Evolutionary conservation across 2,329 filamentous ascomycete species (phyloP).

Genomic region (Uncinocarpus reesii): DNA sequence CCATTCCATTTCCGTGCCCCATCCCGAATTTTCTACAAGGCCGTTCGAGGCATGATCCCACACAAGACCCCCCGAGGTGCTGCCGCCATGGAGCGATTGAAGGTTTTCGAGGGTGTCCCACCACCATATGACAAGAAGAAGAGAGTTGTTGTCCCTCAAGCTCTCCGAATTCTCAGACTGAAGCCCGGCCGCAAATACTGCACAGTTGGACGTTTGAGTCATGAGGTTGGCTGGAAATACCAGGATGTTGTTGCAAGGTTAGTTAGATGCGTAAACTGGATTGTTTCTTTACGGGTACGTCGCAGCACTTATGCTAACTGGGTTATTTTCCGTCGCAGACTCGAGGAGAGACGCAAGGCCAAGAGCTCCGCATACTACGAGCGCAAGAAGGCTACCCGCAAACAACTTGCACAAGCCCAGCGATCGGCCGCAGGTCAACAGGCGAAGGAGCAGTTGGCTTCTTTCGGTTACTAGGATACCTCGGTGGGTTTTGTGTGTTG

Average conservation of each 20-base stretch:
- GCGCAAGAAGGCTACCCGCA: slow-evolving; percentile 94
- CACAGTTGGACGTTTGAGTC: slow-evolving; percentile 92
- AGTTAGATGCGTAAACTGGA: slow-evolving; percentile 34
- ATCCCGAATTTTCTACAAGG: slow-evolving; percentile 99
- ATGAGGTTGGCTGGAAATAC: slow-evolving; percentile 99
- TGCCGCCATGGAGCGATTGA: slow-evolving; percentile 93
- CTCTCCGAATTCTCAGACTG: slow-evolving; percentile 87
- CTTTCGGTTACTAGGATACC: slow-evolving; percentile 72
- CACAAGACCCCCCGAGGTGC: slow-evolving; percentile 99
- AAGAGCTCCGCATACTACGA: slow-evolving; percentile 99
- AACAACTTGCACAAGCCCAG: slow-evolving; percentile 85
- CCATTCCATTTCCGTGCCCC: slow-evolving; percentile 99
- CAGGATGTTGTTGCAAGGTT: slow-evolving; percentile 97
- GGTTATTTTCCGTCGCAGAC: slow-evolving; percentile 44
- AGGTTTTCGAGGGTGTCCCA: slow-evolving; percentile 99
- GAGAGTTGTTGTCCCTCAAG: slow-evolving; percentile 98
- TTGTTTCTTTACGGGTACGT: neutral
- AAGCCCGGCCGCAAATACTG: slow-evolving; percentile 99
- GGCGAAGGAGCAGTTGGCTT: slow-evolving; percentile 77
- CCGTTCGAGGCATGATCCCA: slow-evolving; percentile 98
- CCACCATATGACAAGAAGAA: slow-evolving; percentile 99
- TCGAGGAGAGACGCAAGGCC: slow-evolving; percentile 99
- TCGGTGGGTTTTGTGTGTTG: slow-evolving; percentile 32
- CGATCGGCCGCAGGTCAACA: slow-evolving; percentile 82
- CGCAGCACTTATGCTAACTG: slow-evolving; percentile 1